Evolutionary conservation across 139 green algal genomes (phyloP), one percentile per base, ranked within the genome.

Genomic region (Coelastrella sp.): DNA sequence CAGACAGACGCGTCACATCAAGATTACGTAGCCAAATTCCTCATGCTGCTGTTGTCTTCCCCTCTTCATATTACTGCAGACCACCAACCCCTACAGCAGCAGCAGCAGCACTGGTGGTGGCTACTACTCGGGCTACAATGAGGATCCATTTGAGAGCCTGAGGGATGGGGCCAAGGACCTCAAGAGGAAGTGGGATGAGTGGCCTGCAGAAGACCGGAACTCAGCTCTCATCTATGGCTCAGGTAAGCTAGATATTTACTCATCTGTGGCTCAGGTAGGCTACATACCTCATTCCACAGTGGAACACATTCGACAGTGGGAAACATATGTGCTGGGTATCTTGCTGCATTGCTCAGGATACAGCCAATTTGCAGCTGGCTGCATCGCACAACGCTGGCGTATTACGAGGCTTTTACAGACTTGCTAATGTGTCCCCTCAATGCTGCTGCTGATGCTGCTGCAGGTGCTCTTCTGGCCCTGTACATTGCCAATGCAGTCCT

Each of bases 191-290:
- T 86, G 81, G 81, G n/a, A 86, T 49, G 10, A 56, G 0, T 86
- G 81, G 81, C 81, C 81, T 1, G 81, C 81, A 27, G 81, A 86
- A 22, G 59, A 86, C 57, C 25, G 81, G 15, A 87, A 87, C 65
- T 20, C 63, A 35, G 65, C 82, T 22, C 24, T 87, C 8, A 70
- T 57, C 12, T 87, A 87, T 20, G 82, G 82, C n/a, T 66, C 82
- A 59, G 82, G 82, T 75, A 14, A 17, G 79, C 22, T 25, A 49
- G 1, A 9, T 76, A 22, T 76, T 20, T 27, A 35, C 14, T 10
- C 27, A 24, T 17, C 19, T 78, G 8, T 78, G 72, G 72, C 72
- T 78, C 1, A 1, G 35, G 35, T 49, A 49, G 35, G 35, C 35
- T 49, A 49, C 35, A 49, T 49, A 3, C 1, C 1, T 49, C 35